Evolutionary conservation across 2,329 filamentous ascomycete genomes (phyloP), one percentile per base, ranked within the genome.

Genomic region (Penicillium sp.): DNA sequence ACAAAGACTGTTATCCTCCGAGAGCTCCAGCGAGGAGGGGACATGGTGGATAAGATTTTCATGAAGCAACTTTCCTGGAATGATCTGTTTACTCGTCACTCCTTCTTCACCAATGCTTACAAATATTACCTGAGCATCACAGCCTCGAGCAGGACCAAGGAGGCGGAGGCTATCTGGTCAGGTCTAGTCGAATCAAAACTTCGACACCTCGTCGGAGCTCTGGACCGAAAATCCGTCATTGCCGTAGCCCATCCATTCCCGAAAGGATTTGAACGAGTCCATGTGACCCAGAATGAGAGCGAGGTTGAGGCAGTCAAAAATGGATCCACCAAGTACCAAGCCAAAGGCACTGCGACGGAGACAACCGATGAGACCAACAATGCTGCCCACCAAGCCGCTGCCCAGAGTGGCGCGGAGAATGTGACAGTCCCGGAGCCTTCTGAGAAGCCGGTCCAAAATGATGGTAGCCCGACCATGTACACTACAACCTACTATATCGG

Each of bases 401-500:
- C 79, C 16, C 70, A 80, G 59, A 76, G 75, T 39, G 78, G 80
- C 48, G 69, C 77, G 14, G 72, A 76, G 50, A 75, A 78, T 45
- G 69, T 70, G 3, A 72, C 76, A 35, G 67, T 72, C 11, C 72
- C 75, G n/a, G 72, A 75, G 9, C 63, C 67, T 16, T 48, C 58
- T 0, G 68, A 75, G 43, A 69, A 73, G 42, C 67, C 70, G 27
- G 74, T 74, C 42, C 53, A 55, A 35, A 31, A 4, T 2, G 19
- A n/a, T 19, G 73, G 57, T 59, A 75, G 77, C 33, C 75, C 77
- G 53, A 82, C 80, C 46, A 77, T 98, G 27, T 96, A 91, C 72
- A 98, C 93, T 0, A 92, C 92, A 25, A 97, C 93, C 1, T 93
- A 93, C 74, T 99, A 98, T 72, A 92, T 99, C 69, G 95, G 95